These are phyloP conservation scores for Mycena sp. DNA, from an alignment of 1,284 basidiomycete genomes.

Conservation along the genomic window DNA sequence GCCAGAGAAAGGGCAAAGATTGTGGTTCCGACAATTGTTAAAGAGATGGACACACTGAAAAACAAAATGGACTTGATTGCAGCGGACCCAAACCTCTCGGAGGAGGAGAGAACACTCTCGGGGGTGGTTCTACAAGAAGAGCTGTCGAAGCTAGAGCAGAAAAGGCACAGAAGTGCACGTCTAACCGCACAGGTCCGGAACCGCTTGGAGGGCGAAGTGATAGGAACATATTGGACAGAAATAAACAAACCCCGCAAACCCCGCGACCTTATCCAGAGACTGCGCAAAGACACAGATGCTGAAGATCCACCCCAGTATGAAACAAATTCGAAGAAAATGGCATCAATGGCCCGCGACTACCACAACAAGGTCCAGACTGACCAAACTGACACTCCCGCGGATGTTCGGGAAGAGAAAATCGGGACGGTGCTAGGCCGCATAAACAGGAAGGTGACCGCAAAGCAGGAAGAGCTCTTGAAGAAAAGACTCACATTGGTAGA, in stretches of 20 bases:
- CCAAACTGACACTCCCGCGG: background rate
- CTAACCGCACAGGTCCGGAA: slow-evolving; percentile 14
- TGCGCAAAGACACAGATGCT: slow-evolving; percentile 8
- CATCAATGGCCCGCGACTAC: slow-evolving; percentile 1
- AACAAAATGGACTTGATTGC: background rate
- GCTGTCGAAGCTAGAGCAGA: slow-evolving; percentile 15
- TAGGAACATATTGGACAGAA: slow-evolving; percentile 38
- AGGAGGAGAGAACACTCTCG: slow-evolving; percentile 2
- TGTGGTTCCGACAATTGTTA: slow-evolving; percentile 3
- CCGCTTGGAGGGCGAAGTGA: slow-evolving; percentile 35
- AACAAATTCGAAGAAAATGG: background rate
- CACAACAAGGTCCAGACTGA: slow-evolving; percentile 3
- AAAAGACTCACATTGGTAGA: background rate
- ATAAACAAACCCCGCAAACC: slow-evolving; percentile 32
- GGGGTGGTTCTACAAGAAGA: background rate
- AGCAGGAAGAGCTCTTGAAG: background rate
- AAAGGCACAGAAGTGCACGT: slow-evolving; percentile 18
- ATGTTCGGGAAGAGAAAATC: background rate
- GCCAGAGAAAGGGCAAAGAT: slow-evolving; percentile 15
- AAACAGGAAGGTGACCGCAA: background rate
- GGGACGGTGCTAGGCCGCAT: background rate
- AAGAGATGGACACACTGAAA: slow-evolving; percentile 20
- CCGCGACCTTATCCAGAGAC: slow-evolving; percentile 28
- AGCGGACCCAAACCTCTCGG: background rate
- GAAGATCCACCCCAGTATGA: background rate